Percentiles rank a stretch among this genome's conserved stretches.
Evolutionary conservation across 2,329 filamentous ascomycete species (phyloP).

Genomic region (Emergomyces pasteurianus): DNA sequence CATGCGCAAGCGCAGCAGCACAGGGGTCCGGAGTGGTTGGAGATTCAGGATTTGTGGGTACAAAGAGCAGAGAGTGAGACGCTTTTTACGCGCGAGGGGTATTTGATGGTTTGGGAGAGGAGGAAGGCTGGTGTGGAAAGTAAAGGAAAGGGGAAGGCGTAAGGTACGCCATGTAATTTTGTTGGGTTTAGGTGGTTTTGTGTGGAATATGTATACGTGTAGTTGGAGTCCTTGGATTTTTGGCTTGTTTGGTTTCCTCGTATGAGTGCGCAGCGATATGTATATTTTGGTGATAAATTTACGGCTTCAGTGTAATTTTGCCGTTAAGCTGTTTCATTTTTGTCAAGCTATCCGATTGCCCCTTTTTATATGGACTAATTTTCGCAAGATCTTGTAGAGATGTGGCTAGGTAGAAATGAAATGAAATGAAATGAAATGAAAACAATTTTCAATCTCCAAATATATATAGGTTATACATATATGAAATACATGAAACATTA

Average conservation of each 20-base stretch:
- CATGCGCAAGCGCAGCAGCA: constrained; percentile 22
- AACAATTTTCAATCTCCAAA: too few relatives aligned
- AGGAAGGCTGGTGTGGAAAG: constrained; percentile 39
- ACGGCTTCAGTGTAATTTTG: background rate
- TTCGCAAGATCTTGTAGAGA: too few relatives aligned
- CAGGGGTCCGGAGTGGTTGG: constrained; percentile 67
- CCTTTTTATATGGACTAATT: too few relatives aligned
- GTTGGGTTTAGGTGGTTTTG: background rate
- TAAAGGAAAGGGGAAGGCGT: constrained; percentile 29
- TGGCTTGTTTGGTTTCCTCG: background rate
- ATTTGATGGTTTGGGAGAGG: constrained; percentile 93
- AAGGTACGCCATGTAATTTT: background rate
- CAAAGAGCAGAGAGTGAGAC: constrained; percentile 81
- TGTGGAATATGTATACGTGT: background rate
- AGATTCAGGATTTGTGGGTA: constrained; percentile 88
- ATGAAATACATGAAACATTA: background rate
- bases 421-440: too few relatives aligned
- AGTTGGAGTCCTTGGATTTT: background rate
- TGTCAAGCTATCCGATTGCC: too few relatives aligned
- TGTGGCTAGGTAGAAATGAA: too few relatives aligned
- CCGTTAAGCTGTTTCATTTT: too few relatives aligned
- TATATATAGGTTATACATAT: too few relatives aligned
- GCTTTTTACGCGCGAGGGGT: constrained; percentile 84
- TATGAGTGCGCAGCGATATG: background rate
- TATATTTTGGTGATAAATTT: background rate